A percentile compares a stretch with the other conserved stretches of the same genome.
Evolutionary conservation across 495 filamentous ascomycete species (phyloP).

Genomic region (Pseudoneurospora amorphoporcata): DNA sequence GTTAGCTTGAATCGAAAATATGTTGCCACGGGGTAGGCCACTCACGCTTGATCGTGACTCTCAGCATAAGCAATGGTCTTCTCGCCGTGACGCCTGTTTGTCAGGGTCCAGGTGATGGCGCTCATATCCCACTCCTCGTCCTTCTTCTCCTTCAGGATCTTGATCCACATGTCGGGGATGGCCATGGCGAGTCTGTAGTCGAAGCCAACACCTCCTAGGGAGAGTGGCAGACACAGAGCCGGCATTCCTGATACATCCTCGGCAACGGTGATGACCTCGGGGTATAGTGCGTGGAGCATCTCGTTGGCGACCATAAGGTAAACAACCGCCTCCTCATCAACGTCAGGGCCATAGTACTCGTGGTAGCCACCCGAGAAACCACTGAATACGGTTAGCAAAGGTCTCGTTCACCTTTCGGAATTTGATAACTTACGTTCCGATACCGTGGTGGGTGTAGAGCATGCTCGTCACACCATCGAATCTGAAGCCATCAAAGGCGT

Average conservation of each 20-base stretch:
- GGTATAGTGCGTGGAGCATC: constrained; percentile 83
- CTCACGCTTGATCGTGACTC: constrained; percentile 96
- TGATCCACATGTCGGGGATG: constrained; percentile 98
- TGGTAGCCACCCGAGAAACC: constrained; percentile 98
- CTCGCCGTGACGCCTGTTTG: constrained; percentile 88
- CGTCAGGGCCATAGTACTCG: constrained; percentile 86
- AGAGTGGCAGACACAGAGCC: constrained; percentile 75
- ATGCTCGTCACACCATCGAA: constrained; percentile 98
- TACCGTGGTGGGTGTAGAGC: constrained; percentile 92
- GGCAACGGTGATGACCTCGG: constrained; percentile 78
- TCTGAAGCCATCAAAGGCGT: constrained; percentile 89
- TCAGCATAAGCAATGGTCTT: constrained; percentile 98
- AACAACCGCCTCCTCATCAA: constrained; percentile 93
- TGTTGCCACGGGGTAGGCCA: constrained; percentile 7
- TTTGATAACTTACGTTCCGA: constrained; percentile 75
- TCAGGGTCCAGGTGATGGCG: constrained; percentile 72
- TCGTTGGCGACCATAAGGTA: constrained; percentile 97
- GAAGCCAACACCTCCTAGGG: constrained; percentile 85
- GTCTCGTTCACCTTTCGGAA: not conserved
- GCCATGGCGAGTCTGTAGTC: constrained; percentile 98
- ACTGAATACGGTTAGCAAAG: constrained; percentile 31
- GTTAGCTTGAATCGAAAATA: constrained; percentile 20
- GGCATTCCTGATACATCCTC: constrained; percentile 99
- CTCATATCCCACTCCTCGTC: constrained; percentile 92
- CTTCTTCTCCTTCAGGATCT: constrained; percentile 85